Evolutionary conservation across 1,139 yeast genomes (phyloP).

Genomic region (Casaregolazyma suthepensis): DNA sequence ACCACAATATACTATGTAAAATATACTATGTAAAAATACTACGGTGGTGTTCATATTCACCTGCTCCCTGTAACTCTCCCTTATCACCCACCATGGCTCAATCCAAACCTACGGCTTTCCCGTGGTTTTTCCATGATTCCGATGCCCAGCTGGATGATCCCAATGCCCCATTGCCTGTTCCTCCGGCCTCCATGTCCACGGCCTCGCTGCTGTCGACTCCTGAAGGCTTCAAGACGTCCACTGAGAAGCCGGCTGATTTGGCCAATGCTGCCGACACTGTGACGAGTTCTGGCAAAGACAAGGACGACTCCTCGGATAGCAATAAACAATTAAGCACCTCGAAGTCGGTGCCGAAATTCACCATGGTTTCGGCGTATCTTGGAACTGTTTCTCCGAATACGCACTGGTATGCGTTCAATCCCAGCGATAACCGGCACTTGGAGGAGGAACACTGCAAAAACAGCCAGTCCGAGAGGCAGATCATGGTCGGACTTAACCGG

Average conservation of each 20-base stretch:
- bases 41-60: no score
- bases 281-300: background rate
- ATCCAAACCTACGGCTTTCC: constrained; percentile 14
- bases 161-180: constrained; percentile 30
- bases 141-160: constrained; percentile 35
- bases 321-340: background rate
- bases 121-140: constrained; percentile 37
- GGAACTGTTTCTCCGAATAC: constrained; percentile 27
- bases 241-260: background rate
- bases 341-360: constrained; percentile 14
- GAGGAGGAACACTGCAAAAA: constrained; percentile 9
- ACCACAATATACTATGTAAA: background rate
- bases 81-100: background rate
- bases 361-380: constrained; percentile 19
- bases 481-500: constrained; percentile 34
- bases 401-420: constrained; percentile 36
- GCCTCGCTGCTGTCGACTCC: constrained; percentile 7
- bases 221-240: background rate
- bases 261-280: background rate
- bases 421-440: constrained; percentile 25
- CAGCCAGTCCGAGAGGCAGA: constrained; percentile 15
- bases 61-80: no score
- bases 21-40: no score
- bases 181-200: constrained; percentile 13
- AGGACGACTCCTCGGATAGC: background rate